Base-by-base conservation (phyloP, 2,329 filamentous ascomycete genomes). In the Cytospora piceicola region DNA sequence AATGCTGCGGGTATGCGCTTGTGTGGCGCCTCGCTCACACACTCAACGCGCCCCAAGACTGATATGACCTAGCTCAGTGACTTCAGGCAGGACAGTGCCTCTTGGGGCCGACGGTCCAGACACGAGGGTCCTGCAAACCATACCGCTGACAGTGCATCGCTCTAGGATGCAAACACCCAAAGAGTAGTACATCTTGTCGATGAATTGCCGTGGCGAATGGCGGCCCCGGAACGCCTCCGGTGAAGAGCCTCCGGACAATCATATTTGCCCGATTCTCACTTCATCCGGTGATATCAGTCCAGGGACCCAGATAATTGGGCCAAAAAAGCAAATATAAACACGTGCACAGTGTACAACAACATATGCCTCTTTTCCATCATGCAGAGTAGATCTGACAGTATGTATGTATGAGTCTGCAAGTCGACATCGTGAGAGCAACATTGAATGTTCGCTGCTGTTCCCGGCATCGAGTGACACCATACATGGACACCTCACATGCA, bases 1-100 rank as follows among this genome's bases (percentile, higher is more conserved):
- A 57, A 39, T 8, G 39, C 27, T 57, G 60, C 29, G 32, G 61
- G 56, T 57, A 57, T 63, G 61, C 53, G 12, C 22, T 49, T 24
- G 46, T 24, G 60, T 30, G 52, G 42, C 36, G 36, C 52, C 32
- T 62, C 51, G 29, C 51, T 42, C 22, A 29, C 51, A 55, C 27
- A 29, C 51, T 27, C 24, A 34, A 29, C 29, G 58, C 8, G 6
- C 58, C 46, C 29, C 58, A 52, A 27, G 30, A 22, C 51, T 61
- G 34, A 46, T 39, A 53, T 42, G 59, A 20, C 39, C n/a, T 24
- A 32, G 59, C 24, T 34, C 51, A 27, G 51, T 34, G 34, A 36
- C 34, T 36, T n/a, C 36, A 22, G 20, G 42, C 42, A 22, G n/a
- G n/a, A 46, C 42, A 46, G 42, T 46, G 42, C 42, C 17, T n/a